These are phyloP conservation scores for Lactarius sp. DNA, from an alignment of 768 basidiomycete species.

Conservation along the genomic window DNA sequence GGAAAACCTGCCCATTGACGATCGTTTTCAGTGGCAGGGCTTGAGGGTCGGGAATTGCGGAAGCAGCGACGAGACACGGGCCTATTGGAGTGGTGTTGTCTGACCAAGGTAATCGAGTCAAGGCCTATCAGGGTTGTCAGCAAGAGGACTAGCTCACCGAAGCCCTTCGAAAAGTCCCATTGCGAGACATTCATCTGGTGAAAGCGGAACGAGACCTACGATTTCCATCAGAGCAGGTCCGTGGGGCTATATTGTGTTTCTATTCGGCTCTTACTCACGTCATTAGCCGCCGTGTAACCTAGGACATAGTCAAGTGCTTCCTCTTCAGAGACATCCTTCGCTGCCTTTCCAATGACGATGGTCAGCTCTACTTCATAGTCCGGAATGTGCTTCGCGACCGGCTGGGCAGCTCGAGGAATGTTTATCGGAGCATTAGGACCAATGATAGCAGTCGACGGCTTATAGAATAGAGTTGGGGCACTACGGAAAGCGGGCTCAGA, in stretches of 20 bases:
- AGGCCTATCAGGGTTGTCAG: not conserved
- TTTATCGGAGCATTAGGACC: conserved; percentile 62
- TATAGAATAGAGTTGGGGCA: conserved; percentile 74
- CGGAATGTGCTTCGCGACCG: conserved; percentile 61
- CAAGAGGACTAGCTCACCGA: conserved; percentile 47
- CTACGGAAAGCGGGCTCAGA: conserved; percentile 32
- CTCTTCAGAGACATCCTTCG: conserved; percentile 72
- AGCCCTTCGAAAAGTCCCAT: conserved; percentile 86
- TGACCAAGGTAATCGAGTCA: conserved; percentile 26
- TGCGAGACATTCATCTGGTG: conserved; percentile 78
- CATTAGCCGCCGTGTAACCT: conserved; percentile 76
- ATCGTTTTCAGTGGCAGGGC: conserved; percentile 54
- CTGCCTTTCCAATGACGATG: conserved; percentile 77
- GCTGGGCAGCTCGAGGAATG: conserved; percentile 66
- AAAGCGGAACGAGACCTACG: conserved; percentile 73
- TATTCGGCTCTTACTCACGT: conserved; percentile 41
- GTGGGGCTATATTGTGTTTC: not conserved
- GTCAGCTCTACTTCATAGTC: conserved; percentile 83
- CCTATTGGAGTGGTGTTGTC: conserved; percentile 74
- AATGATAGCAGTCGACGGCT: conserved; percentile 64
- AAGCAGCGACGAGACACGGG: conserved; percentile 70
- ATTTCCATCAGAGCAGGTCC: not conserved
- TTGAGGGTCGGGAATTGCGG: conserved; percentile 61
- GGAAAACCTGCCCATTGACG: conserved; percentile 63
- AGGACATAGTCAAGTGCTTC: conserved; percentile 85